A percentile compares a stretch with the other conserved stretches of the same genome.
These are phyloP conservation scores for Metschnikowia chrysomelidarum DNA, from an alignment of 805 yeast genomes.

Conservation along the genomic window DNA sequence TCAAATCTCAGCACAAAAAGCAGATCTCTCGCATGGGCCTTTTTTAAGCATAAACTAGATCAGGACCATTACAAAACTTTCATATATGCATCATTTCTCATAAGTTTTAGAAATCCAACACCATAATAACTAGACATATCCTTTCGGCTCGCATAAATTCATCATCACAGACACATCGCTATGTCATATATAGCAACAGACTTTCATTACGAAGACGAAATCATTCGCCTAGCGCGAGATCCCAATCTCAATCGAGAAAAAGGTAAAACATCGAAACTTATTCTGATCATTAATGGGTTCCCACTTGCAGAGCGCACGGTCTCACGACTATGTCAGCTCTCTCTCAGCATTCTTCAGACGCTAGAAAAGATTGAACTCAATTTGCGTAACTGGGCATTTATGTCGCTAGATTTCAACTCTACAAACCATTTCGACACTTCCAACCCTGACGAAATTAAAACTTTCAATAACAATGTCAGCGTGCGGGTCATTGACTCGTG, in stretches of 20 bases:
- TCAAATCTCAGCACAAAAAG: too few relatives aligned
- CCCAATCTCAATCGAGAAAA: slow-evolving; percentile 46
- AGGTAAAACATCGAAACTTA: slow-evolving; percentile 37
- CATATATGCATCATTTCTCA: too few relatives aligned
- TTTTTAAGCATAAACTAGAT: too few relatives aligned
- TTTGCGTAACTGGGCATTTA: slow-evolving; percentile 54
- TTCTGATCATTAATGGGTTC: slow-evolving; percentile 43
- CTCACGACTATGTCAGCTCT: slow-evolving; percentile 47
- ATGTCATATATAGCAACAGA: slow-evolving; percentile 11
- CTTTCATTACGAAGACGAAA: slow-evolving; percentile 45
- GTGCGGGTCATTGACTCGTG: slow-evolving; percentile 52
- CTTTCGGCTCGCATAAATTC: too few relatives aligned
- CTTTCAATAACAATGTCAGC: slow-evolving; percentile 54
- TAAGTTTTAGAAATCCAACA: too few relatives aligned
- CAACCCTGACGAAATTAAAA: slow-evolving; percentile 20
- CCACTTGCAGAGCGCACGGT: slow-evolving; percentile 42
- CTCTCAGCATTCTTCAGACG: slow-evolving; percentile 47
- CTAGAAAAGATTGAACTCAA: slow-evolving; percentile 48
- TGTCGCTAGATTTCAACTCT: slow-evolving; percentile 49
- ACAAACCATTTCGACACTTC: slow-evolving; percentile 33
- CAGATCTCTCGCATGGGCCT: too few relatives aligned
- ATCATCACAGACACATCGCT: background rate
- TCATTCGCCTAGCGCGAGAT: slow-evolving; percentile 46
- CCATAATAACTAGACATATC: too few relatives aligned
- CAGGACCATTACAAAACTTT: too few relatives aligned